phyloP scores from a whole-genome alignment of 768 basidiomycete species.

The Lyophyllum atratum region DNA sequence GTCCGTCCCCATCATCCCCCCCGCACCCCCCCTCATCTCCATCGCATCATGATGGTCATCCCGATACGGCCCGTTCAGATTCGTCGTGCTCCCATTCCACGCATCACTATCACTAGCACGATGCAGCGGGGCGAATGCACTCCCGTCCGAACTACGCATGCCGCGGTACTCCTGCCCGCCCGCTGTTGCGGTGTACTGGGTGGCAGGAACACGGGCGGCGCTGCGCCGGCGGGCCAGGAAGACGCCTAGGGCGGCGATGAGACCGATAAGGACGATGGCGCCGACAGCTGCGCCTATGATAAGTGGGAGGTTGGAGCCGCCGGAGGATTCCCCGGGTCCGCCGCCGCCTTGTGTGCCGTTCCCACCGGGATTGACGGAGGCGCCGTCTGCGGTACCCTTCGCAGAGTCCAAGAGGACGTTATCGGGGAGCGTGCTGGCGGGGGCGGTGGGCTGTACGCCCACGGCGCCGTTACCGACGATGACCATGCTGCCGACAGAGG shows the following conservation, averaged over 20 bases:
- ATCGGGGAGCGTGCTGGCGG: conserved; percentile 47
- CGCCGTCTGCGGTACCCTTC: conserved; percentile 25
- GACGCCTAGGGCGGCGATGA: not conserved
- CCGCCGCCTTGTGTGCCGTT: not conserved
- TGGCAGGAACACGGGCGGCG: not conserved
- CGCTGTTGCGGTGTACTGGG: not conserved
- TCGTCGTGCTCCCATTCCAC: conserved; percentile 57
- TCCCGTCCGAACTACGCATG: conserved; percentile 55
- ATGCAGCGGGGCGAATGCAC: conserved; percentile 69
- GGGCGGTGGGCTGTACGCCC: conserved; percentile 62
- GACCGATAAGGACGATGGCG: conserved; percentile 1
- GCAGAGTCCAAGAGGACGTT: conserved; percentile 47
- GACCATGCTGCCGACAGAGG: conserved; percentile 75
- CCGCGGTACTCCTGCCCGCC: conserved; percentile 16
- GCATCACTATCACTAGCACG: conserved; percentile 55
- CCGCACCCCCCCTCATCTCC: not conserved
- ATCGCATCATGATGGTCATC: conserved; percentile 28
- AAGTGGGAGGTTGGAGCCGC: not conserved
- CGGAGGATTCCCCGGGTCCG: not conserved
- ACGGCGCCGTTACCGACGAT: conserved; percentile 80
- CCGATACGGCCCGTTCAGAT: conserved; percentile 40
- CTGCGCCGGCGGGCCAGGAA: conserved; percentile 44
- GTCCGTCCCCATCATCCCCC: conserved; percentile 20
- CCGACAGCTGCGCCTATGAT: conserved; percentile 9
- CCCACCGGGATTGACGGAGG: not conserved